Evolutionary conservation across 306 rosid genomes (phyloP).

Genomic region (Hippophae gyantsensis): DNA sequence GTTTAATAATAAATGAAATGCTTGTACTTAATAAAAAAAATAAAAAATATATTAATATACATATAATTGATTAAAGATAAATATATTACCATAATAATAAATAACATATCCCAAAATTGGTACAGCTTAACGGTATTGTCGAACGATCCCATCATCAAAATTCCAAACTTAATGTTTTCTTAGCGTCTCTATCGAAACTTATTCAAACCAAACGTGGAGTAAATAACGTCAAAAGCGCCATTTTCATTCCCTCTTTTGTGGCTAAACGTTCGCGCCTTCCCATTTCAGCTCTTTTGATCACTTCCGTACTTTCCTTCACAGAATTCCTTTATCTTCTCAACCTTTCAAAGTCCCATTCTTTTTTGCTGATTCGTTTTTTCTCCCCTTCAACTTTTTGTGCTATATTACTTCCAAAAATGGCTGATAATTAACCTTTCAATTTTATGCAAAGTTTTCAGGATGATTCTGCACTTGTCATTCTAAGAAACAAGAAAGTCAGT

Average conservation of each 20-base stretch:
- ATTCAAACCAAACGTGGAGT: slow-evolving; percentile 34
- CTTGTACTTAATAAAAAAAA: no score
- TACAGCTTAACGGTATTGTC: no score
- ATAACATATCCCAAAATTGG: no score
- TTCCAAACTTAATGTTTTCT: background rate
- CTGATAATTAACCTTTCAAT: background rate
- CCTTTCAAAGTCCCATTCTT: background rate
- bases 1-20: no score
- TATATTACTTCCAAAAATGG: background rate
- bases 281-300: slow-evolving; percentile 4
- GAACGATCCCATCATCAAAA: no score
- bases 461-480: no score
- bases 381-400: no score
- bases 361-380: background rate
- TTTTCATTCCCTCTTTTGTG: slow-evolving; percentile 10
- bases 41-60: no score
- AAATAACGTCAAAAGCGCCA: slow-evolving; percentile 30
- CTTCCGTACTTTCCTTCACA: background rate
- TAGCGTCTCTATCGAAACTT: slow-evolving; percentile 12
- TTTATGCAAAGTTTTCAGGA: no score
- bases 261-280: slow-evolving; percentile 29
- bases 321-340: background rate
- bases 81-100: no score
- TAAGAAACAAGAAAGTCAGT: background rate
- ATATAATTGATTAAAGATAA: no score